Conservation (phyloP, 108 stramenopile species). For the Nitzschia sp. region DNA sequence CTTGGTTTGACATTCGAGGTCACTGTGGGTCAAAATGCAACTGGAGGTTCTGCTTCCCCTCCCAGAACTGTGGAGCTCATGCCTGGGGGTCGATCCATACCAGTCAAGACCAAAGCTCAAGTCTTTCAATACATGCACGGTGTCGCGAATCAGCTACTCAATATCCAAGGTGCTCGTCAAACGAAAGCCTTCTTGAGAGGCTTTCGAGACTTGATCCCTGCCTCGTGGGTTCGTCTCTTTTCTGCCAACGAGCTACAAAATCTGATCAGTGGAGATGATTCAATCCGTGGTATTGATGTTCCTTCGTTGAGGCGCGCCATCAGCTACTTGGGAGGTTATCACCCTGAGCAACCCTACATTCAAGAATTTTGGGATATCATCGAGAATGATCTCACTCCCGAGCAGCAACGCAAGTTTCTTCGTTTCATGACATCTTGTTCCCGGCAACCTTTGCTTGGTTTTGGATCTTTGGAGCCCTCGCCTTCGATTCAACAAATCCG, state of each 20-base stretch:
- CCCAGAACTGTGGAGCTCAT: conserved; percentile 67
- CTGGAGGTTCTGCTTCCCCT: conserved; percentile 1
- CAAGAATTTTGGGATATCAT: conserved; percentile 86
- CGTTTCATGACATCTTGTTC: conserved; percentile 96
- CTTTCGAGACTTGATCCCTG: conserved; percentile 94
- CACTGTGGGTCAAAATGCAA: conserved; percentile 27
- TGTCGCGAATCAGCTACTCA: conserved; percentile 91
- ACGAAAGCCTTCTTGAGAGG: conserved; percentile 92
- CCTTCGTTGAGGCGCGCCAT: conserved; percentile 73
- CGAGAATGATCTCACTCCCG: conserved; percentile 72
- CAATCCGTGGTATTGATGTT: conserved; percentile 89
- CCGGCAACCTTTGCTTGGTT: conserved; percentile 95
- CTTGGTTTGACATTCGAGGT: conserved; percentile 88
- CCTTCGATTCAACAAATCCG: conserved; percentile 93
- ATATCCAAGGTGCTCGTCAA: conserved; percentile 77
- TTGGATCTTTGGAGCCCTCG: conserved; percentile 80
- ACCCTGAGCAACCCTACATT: conserved; percentile 91
- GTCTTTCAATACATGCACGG: conserved; percentile 91
- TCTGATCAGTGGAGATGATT: conserved; percentile 93
- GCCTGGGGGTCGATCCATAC: conserved; percentile 73
- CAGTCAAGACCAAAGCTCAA: conserved; percentile 85
- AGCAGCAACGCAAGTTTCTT: conserved; percentile 90
- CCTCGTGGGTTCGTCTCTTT: conserved; percentile 94
- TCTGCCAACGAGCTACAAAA: conserved; percentile 94
- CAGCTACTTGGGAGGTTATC: conserved; percentile 93